Conservation (phyloP, 2,329 filamentous ascomycete genomes). For the Erysiphe pulchra region DNA sequence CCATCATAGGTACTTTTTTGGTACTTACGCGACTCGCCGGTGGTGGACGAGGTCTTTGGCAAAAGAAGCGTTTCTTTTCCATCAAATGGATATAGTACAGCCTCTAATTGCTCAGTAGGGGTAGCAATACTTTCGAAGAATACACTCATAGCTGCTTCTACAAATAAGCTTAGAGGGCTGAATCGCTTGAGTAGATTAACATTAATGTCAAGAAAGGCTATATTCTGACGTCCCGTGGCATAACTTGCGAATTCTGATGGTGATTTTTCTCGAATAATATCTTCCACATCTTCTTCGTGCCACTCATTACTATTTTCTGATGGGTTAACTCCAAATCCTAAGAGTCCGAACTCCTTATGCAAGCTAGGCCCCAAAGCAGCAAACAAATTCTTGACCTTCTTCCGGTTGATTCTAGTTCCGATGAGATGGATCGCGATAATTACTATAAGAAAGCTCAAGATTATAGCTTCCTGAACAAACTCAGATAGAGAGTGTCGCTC, state of each 20-base stretch:
- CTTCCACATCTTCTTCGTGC: slow-evolving; percentile 17
- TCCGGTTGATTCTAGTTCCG: slow-evolving; percentile 56
- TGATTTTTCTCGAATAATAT: slow-evolving; percentile 60
- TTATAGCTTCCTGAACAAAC: slow-evolving; percentile 67
- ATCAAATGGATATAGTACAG: slow-evolving; percentile 68
- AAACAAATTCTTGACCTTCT: slow-evolving; percentile 60
- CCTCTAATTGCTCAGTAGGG: slow-evolving; percentile 49
- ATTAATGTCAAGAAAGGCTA: slow-evolving; percentile 66
- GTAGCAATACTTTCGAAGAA: slow-evolving; percentile 53
- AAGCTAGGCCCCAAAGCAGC: slow-evolving; percentile 44
- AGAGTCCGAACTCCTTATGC: slow-evolving; percentile 58
- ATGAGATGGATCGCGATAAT: slow-evolving; percentile 58
- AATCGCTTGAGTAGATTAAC: slow-evolving; percentile 11
- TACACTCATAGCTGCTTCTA: slow-evolving; percentile 45
- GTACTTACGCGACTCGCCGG: slow-evolving; percentile 27
- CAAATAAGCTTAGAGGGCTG: slow-evolving; percentile 16
- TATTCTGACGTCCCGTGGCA: slow-evolving; percentile 74
- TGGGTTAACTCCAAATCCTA: slow-evolving; percentile 44
- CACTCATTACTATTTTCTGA: slow-evolving; percentile 14
- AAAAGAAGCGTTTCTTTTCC: slow-evolving; percentile 66
- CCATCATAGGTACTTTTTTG: slow-evolving; percentile 52
- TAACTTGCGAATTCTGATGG: slow-evolving; percentile 72
- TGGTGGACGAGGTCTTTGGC: slow-evolving; percentile 31
- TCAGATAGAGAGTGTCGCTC: slow-evolving; percentile 66
- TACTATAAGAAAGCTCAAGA: slow-evolving; percentile 48